phyloP scores from a whole-genome alignment of 2,329 filamentous ascomycete genomes.

The Grosmannia huntii region DNA sequence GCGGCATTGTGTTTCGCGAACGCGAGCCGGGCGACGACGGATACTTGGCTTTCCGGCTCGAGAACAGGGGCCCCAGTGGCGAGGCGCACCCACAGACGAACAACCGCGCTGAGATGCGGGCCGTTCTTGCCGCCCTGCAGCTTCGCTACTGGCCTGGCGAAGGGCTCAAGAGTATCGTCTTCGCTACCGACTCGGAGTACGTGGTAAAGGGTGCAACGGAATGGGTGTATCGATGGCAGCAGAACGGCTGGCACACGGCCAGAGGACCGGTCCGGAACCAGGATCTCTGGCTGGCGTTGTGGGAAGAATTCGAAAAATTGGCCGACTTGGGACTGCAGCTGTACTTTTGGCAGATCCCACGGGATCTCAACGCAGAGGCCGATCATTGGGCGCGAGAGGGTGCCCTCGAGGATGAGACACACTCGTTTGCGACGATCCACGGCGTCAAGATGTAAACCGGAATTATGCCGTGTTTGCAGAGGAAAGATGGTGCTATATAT shows the following conservation, averaged over 20 bases:
- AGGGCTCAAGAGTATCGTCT: conserved; percentile 26
- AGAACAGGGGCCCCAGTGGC: conserved; percentile 22
- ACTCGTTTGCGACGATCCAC: neutral
- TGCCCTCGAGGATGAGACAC: neutral
- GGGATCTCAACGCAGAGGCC: neutral
- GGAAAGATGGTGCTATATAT: too few relatives aligned
- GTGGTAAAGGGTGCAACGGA: conserved; percentile 27
- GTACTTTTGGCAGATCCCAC: conserved; percentile 17
- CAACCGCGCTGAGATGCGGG: conserved; percentile 33
- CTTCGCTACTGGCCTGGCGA: conserved; percentile 27
- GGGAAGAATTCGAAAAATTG: conserved; percentile 10
- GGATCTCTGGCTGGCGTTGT: conserved; percentile 30
- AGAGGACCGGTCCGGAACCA: conserved; percentile 22
- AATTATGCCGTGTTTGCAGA: neutral
- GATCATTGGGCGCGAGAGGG: neutral
- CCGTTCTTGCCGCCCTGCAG: conserved; percentile 29
- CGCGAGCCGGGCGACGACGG: conserved; percentile 12
- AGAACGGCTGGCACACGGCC: conserved; percentile 23
- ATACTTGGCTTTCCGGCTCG: conserved; percentile 16
- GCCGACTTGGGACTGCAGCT: conserved; percentile 12
- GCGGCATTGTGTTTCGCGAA: conserved; percentile 14
- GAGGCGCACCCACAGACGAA: conserved; percentile 23
- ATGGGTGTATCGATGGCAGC: conserved; percentile 27
- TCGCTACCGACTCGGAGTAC: conserved; percentile 35
- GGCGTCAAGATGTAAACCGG: neutral